Conservation (phyloP, 176 grass and related monocot genomes). For the Oryza glaberrima region DNA sequence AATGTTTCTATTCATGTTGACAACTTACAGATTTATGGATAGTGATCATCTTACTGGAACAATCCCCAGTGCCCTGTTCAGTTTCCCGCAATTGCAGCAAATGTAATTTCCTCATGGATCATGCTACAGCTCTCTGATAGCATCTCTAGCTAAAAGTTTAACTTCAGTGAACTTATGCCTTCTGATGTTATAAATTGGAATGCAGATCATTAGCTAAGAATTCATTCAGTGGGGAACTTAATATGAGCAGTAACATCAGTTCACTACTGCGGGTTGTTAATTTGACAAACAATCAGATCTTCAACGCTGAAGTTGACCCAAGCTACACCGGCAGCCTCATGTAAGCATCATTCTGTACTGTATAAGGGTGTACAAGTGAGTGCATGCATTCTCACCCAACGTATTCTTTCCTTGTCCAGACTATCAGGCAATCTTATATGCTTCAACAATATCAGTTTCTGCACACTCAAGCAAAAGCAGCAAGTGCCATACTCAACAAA, state of each 20-base stretch:
- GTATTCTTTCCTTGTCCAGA: constrained; percentile 43
- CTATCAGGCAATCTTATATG: constrained; percentile 55
- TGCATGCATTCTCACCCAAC: constrained; percentile 10
- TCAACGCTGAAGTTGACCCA: not conserved
- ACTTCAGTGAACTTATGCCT: constrained; percentile 20
- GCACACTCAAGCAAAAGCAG: constrained; percentile 28
- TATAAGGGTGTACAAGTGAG: not conserved
- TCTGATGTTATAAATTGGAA: constrained; percentile 19
- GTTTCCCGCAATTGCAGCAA: constrained; percentile 57
- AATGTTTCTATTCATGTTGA: constrained; percentile 7
- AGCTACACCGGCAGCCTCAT: constrained; percentile 53
- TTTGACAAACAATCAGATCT: constrained; percentile 60
- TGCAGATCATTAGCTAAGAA: constrained; percentile 63
- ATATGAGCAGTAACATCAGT: constrained; percentile 41
- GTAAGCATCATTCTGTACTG: constrained; percentile 41
- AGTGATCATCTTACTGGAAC: constrained; percentile 46
- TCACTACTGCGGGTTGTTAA: constrained; percentile 54
- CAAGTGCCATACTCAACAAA: constrained; percentile 48
- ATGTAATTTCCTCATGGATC: constrained; percentile 54
- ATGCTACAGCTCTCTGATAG: constrained; percentile 11
- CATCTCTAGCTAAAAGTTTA: constrained; percentile 15
- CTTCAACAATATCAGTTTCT: constrained; percentile 4
- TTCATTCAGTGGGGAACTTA: constrained; percentile 41
- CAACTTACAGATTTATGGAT: constrained; percentile 55
- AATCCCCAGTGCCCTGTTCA: constrained; percentile 61